Conservation (phyloP, 768 basidiomycete species). For the Kwoniella sp. region DNA sequence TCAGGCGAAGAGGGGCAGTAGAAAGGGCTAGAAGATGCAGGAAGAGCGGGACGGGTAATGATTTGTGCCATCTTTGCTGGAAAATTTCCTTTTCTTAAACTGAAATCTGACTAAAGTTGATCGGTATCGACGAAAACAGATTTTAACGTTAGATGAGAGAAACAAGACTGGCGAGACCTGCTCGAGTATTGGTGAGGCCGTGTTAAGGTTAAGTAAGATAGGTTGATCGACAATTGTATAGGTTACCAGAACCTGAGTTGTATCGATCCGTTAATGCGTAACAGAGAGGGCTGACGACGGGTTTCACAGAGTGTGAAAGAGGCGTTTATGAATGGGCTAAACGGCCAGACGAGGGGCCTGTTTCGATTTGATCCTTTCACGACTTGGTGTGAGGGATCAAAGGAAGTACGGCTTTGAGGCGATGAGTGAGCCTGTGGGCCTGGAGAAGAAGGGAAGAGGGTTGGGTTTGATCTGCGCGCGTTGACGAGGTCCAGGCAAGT, state of each 20-base stretch:
- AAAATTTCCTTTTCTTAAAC: background rate
- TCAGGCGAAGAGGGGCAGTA: conserved; percentile 44
- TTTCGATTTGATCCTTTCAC: conserved; percentile 14
- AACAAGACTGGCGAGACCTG: conserved; percentile 4
- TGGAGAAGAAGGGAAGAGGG: conserved; percentile 1
- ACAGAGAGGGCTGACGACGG: background rate
- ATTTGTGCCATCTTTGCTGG: conserved; percentile 31
- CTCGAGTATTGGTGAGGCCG: conserved; percentile 2
- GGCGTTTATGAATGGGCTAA: background rate
- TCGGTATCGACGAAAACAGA: background rate
- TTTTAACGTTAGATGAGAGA: background rate
- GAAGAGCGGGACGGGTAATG: conserved; percentile 25
- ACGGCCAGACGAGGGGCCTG: conserved; percentile 4
- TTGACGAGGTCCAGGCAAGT: background rate
- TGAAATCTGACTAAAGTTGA: background rate
- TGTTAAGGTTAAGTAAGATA: background rate
- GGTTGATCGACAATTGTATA: background rate
- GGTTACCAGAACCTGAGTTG: conserved; percentile 24
- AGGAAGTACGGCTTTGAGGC: conserved; percentile 10
- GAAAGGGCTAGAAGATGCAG: conserved; percentile 13
- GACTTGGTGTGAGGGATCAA: conserved; percentile 9
- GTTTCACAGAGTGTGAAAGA: background rate
- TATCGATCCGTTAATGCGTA: conserved; percentile 3
- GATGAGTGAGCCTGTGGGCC: conserved; percentile 1
- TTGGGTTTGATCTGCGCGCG: conserved; percentile 14